Conservation (phyloP, 2,329 filamentous ascomycete genomes). For the Xylariaceae sp. region DNA sequence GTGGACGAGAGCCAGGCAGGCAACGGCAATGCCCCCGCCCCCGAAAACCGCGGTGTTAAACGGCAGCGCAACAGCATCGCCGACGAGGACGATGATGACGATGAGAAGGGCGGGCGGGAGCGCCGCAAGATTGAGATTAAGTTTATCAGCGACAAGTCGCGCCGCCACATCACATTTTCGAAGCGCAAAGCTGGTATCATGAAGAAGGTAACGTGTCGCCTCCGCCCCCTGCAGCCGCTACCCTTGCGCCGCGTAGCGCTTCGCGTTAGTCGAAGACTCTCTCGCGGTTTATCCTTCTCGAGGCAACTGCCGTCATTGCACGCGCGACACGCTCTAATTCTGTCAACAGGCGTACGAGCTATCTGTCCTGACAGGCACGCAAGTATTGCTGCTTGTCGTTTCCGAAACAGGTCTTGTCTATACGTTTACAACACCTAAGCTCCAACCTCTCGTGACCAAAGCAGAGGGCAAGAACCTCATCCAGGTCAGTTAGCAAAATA, state of each 20-base stretch:
- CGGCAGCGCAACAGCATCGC: slow-evolving; percentile 74
- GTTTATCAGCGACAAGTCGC: slow-evolving; percentile 99
- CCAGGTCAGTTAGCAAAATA: slow-evolving; percentile 56
- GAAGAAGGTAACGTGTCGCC: slow-evolving; percentile 87
- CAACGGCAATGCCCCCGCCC: slow-evolving; percentile 62
- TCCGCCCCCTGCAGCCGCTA: too few species aligned
- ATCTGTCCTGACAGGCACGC: slow-evolving; percentile 94
- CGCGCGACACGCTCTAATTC: slow-evolving; percentile 21
- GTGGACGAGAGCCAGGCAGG: slow-evolving; percentile 69
- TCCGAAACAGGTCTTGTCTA: slow-evolving; percentile 97
- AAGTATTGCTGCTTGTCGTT: slow-evolving; percentile 92
- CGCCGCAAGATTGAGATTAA: slow-evolving; percentile 99
- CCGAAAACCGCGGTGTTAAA: slow-evolving; percentile 80
- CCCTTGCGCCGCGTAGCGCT: slow-evolving; percentile 13
- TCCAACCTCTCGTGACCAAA: slow-evolving; percentile 96
- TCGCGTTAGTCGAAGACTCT: too few species aligned
- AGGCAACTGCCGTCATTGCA: too few species aligned
- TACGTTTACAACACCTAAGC: slow-evolving; percentile 96
- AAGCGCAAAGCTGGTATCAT: slow-evolving; percentile 99
- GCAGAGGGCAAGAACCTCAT: slow-evolving; percentile 99
- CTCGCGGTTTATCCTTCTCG: too few species aligned
- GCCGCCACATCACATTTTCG: slow-evolving; percentile 98
- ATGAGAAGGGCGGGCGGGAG: slow-evolving; percentile 96
- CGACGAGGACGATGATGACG: slow-evolving; percentile 95
- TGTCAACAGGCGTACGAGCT: slow-evolving; percentile 80